Base-by-base conservation (phyloP, 352 stramenopile species). In the Globisporangium parvum region DNA sequence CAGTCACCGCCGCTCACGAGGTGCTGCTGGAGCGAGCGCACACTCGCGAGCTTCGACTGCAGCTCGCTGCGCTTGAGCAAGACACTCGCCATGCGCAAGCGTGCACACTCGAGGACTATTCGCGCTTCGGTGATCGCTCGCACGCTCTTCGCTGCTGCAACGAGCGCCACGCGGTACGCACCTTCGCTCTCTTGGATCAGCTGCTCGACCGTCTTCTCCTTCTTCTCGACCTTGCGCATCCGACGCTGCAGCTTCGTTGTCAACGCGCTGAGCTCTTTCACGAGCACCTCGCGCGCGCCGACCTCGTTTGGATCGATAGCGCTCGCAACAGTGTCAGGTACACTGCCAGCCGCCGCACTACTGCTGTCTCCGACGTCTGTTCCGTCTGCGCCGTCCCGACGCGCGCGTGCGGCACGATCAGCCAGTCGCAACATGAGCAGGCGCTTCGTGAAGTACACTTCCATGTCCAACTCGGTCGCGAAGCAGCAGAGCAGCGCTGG, bases 171-270 rank as follows among this genome's bases (percentile, higher is more conserved):
- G 2, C 71, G 66, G 59, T 76, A 69, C 1, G 10, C 31, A 28
- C 58, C 47, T 26, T 73, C 60, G 1, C 65, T 63, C 9, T 52
- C 39, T 12, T 68, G 55, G 0, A 89, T 52, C 18, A 69, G 57
- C 0, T 80, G 61, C 47, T 77, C 62, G 0, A 71, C 21, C 0
- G 41, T 10, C 20, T 61, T 74, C 12, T 66, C 46, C 48, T 87
- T 85, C 57, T 90, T 90, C 21, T 74, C 75, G 12, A 69, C 52
- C 56, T 75, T 80, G 26, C 76, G 74, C 23, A 77, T 55, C 55
- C 87, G 86, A 9, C 79, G 66, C 47, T 85, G 75, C 0, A 69
- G 35, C 48, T 70, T 67, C 15, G 60, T 62, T 2, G 68, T 47
- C 11, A 79, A 17, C 1, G 51, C 31, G 2, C 60, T 60, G 1